Percentiles rank a stretch among this genome's conserved stretches.
Evolutionary conservation across 805 yeast species (phyloP).

Genomic region (Yarrowia sp.): DNA sequence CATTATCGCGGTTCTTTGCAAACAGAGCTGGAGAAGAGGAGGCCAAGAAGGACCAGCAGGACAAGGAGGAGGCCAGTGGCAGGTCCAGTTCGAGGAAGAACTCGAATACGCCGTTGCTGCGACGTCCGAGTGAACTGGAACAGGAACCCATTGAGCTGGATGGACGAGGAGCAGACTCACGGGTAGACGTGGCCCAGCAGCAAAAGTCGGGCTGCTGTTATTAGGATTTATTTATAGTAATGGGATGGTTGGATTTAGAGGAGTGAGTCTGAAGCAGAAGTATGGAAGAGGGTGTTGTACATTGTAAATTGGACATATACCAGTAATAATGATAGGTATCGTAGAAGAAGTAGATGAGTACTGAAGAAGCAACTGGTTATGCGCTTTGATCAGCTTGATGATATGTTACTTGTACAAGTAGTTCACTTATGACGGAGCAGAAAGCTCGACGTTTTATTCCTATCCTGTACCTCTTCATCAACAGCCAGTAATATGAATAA

Average conservation of each 20-base stretch:
- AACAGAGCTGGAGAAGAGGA: slow-evolving; percentile 21
- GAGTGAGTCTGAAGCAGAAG: too few relatives aligned
- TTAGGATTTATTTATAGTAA: slow-evolving; percentile 14
- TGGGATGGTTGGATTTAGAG: neutral
- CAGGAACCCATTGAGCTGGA: slow-evolving; percentile 25
- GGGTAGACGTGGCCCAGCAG: slow-evolving; percentile 21
- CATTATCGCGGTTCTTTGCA: slow-evolving; percentile 16
- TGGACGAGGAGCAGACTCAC: neutral
- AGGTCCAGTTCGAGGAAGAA: slow-evolving; percentile 6
- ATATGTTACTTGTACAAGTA: too few relatives aligned
- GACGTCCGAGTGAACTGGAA: neutral
- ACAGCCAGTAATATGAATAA: too few relatives aligned
- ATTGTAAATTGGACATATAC: too few relatives aligned
- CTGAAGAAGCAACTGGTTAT: too few relatives aligned
- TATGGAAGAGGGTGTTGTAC: too few relatives aligned
- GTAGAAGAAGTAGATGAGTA: too few relatives aligned
- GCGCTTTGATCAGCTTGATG: too few relatives aligned
- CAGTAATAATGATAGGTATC: too few relatives aligned
- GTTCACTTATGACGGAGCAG: too few relatives aligned
- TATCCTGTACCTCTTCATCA: too few relatives aligned
- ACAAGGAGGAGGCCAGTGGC: neutral
- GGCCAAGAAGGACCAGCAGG: slow-evolving; percentile 6
- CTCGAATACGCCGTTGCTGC: slow-evolving; percentile 6
- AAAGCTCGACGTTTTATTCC: too few relatives aligned
- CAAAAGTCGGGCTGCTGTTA: slow-evolving; percentile 19